Evolutionary conservation across 805 yeast species (phyloP), one percentile per base, ranked within the genome.

Genomic region (Blastobotrys attinorum): DNA sequence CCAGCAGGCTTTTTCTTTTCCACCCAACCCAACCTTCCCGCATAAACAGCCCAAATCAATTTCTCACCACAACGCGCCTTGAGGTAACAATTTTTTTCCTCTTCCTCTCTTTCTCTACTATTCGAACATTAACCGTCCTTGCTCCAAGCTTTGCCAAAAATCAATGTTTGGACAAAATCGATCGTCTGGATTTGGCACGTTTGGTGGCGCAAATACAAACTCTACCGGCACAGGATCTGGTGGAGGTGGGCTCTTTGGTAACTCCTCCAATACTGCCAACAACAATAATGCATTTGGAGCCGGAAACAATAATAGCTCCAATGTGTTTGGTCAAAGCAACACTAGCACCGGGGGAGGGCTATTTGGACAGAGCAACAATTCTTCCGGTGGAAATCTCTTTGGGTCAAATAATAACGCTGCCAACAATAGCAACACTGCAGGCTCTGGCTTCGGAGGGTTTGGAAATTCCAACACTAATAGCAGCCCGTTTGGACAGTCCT

Each of bases 361-460:
- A 17, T 44, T 50, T 42, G 47, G 51, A 22, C 16, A 32, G 29
- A 43, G 39, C 17, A 32, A 42, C 32, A 43, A 45, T 35, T 8
- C 43, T 21, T 35, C 40, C 15, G 37, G 46, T 3, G 51, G 54
- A 1, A 49, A 50, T 11, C 32, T 47, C 42, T 53, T 54, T 46
- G 57, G 57, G 11, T 36, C 29, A 11, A 11, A 7, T 25, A 25
- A 25, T 25, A 25, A 25, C 29, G 11, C 7, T 25, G 29, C 38
- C 39, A 27, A 44, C 33, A 45, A 36, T 39, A 22, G 51, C 40
- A 37, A 11, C 33, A 42, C 45, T 10, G 42, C 46, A 15, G 40
- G 45, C 15, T 31, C 38, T 32, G 47, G 48, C 37, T 63, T 62
- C 46, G 58, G 62, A 5, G 51, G 57, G 20, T 40, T 59, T 1